Base-by-base conservation (phyloP, 2,329 filamentous ascomycete genomes). In the Aplosporella prunicola region DNA sequence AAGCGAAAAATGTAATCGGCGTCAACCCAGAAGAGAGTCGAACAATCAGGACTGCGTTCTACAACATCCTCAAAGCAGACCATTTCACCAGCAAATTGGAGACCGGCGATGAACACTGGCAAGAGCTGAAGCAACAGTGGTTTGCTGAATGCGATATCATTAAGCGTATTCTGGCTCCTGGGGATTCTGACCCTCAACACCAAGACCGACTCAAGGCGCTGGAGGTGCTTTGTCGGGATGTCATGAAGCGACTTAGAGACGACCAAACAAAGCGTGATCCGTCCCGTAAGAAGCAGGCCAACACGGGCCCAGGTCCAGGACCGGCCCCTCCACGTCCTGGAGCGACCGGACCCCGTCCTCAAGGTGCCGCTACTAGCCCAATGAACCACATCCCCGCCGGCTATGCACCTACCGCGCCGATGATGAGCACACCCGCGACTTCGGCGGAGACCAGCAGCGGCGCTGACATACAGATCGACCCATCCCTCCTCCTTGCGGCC, bases 231-330 rank as follows among this genome's bases (percentile, higher is more conserved):
- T 81, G 80, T 35, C 71, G 78, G 35, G 83, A 89, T 57, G 80
- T 85, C 13, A 79, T 84, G 71, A 88, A 88, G 60, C 71, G 84
- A 32, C 68, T 82, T 36, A 73, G 80, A 23, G 80, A 85, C 48
- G 78, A 83, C 45, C 72, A 74, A 42, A 66, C 66, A 1, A 75
- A 73, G 46, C 67, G 69, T 39, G 64, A 76, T 48, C 61, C 68
- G 2, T 63, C 63, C 10, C 63, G 63, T 39, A 63, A 58, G 52
- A 65, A 61, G 47, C 50, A 57, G 29, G 30, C 47, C 18, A 53
- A 60, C 41, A 44, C 53, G 35, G 64, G 62, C 5, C 62, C 62
- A 5, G 63, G 62, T 1, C 63, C 65, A 1, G 62, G 61, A 1
- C 60, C 63, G 32, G 61, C 61, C 35, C 39, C 40, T 9, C 35